Percentiles rank a stretch among this genome's conserved stretches.
phyloP scores from a whole-genome alignment of 352 stramenopile genomes.

The Halophytophthora polymorphica region DNA sequence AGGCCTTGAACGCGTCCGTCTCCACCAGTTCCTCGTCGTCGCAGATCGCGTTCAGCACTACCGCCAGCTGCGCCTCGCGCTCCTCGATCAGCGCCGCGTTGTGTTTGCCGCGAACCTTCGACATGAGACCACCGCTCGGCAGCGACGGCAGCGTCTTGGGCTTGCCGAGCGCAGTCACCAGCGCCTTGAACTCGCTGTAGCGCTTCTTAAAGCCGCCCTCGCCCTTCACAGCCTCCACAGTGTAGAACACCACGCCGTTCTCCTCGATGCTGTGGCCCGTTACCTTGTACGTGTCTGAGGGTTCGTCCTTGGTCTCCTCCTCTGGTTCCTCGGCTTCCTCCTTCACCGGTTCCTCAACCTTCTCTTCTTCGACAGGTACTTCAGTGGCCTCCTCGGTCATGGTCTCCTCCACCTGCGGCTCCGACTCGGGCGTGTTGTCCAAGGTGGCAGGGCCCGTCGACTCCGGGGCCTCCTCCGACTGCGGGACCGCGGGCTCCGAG shows the following conservation, averaged over 20 bases:
- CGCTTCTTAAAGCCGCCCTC: constrained; percentile 54
- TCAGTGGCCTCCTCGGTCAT: too few species aligned
- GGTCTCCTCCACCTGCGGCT: too few species aligned
- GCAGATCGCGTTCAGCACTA: constrained; percentile 57
- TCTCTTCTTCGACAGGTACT: too few species aligned
- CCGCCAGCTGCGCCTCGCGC: constrained; percentile 55
- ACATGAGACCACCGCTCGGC: constrained; percentile 37
- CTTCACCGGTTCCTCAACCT: too few species aligned
- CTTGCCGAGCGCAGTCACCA: constrained; percentile 42
- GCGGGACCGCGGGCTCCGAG: too few species aligned
- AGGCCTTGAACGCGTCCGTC: constrained; percentile 56
- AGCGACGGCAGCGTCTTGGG: constrained; percentile 45
- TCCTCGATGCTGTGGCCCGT: constrained; percentile 63
- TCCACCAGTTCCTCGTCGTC: constrained; percentile 38
- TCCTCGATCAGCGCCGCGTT: constrained; percentile 57
- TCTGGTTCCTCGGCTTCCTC: neutral
- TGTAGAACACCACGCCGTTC: constrained; percentile 67
- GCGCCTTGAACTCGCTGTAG: constrained; percentile 80
- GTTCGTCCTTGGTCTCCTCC: neutral
- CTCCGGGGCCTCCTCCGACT: too few species aligned
- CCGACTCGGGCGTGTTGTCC: too few species aligned
- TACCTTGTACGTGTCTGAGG: constrained; percentile 37
- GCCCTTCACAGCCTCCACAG: constrained; percentile 39
- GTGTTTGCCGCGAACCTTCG: constrained; percentile 58
- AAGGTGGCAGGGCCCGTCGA: too few species aligned